A percentile compares a stretch with the other conserved stretches of the same genome.
Evolutionary conservation across 164 flowering plant species (phyloP).

Genomic region (Nymphaea colorata): DNA sequence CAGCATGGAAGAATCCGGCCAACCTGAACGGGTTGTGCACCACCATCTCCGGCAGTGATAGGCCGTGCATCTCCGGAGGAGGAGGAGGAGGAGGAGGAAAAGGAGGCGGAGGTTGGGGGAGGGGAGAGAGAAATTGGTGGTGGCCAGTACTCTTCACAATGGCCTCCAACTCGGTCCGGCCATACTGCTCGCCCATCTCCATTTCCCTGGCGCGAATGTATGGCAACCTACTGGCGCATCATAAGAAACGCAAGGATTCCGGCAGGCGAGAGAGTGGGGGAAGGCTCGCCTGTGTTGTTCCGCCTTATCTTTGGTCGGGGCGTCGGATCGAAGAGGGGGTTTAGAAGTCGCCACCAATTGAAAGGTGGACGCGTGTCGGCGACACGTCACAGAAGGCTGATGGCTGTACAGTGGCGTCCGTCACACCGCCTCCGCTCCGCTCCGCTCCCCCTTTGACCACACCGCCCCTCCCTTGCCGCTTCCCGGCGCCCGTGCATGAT

Average conservation of each 20-base stretch:
- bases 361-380: conserved; percentile 13
- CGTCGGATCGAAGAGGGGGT: neutral
- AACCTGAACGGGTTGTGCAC: neutral
- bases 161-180: conserved; percentile 43
- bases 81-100: conserved; percentile 16
- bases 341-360: neutral
- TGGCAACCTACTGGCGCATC: neutral
- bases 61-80: conserved; percentile 3
- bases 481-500: no score
- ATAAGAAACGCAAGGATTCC: neutral
- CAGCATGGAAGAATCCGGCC: neutral
- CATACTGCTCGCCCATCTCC: conserved; percentile 41
- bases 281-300: conserved; percentile 28
- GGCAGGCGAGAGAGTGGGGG: conserved; percentile 1
- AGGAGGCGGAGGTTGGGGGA: conserved; percentile 21
- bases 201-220: neutral
- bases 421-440: neutral
- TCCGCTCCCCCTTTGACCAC: no score
- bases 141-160: conserved; percentile 38
- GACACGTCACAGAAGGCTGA: conserved; percentile 10
- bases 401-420: conserved; percentile 28
- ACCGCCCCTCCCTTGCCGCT: no score
- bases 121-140: conserved; percentile 24
- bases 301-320: neutral
- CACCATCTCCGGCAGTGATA: neutral